Evolutionary conservation across 345 rosid genomes (phyloP).

Genomic region (Eucalyptus camaldulensis): DNA sequence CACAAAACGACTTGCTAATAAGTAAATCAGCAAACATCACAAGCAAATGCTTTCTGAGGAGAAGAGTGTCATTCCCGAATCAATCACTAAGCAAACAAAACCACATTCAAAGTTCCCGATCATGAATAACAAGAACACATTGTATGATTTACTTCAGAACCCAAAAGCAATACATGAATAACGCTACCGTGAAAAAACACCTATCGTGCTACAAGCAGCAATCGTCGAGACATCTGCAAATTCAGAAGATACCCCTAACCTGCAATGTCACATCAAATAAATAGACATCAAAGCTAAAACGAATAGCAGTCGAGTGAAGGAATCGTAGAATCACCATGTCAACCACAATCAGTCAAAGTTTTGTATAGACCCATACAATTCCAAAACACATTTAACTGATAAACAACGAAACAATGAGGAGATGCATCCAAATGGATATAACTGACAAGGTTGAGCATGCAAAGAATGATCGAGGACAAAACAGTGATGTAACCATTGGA

Average conservation of each 20-base stretch:
- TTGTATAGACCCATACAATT: neutral
- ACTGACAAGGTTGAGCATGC: neutral
- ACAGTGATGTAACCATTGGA: neutral
- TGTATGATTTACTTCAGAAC: neutral
- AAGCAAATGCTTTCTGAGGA: neutral
- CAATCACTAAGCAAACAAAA: neutral
- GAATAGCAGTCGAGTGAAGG: neutral
- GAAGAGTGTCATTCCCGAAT: neutral
- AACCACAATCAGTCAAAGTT: neutral
- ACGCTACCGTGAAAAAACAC: neutral
- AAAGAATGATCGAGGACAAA: neutral
- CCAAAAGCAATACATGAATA: neutral
- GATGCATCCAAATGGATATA: neutral
- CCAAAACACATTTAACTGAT: neutral
- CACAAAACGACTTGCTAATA: neutral
- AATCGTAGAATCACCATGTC: neutral
- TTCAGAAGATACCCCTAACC: neutral
- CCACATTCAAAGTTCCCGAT: neutral
- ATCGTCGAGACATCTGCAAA: neutral
- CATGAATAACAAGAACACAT: neutral
- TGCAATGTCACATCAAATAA: neutral
- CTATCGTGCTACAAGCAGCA: neutral
- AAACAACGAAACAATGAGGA: neutral
- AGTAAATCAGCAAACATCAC: neutral
- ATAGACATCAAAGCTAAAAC: neutral